phyloP scores from a whole-genome alignment of 768 basidiomycete species.

The Xanthoconium purpureum region DNA sequence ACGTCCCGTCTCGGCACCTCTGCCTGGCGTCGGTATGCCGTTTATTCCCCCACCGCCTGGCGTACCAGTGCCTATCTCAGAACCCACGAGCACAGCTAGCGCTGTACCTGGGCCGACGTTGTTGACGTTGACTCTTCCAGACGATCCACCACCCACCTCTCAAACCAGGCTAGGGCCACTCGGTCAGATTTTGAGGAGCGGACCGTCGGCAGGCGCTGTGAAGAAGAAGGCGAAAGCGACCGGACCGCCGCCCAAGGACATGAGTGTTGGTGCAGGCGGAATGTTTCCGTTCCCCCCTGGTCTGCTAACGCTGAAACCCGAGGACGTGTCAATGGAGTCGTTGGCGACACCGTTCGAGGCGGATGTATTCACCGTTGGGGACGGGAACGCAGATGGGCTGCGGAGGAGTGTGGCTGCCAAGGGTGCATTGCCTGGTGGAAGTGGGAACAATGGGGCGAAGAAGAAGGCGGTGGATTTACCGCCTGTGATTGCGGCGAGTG shows the following conservation, averaged over 20 bases:
- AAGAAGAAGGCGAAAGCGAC: constrained; percentile 57
- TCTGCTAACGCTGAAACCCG: constrained; percentile 19
- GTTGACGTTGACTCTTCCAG: constrained; percentile 48
- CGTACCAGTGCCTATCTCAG: neutral
- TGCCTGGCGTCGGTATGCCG: constrained; percentile 14
- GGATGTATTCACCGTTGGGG: neutral
- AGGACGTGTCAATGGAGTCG: constrained; percentile 21
- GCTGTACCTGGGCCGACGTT: constrained; percentile 5
- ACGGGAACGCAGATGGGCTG: constrained; percentile 6
- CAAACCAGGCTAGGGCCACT: constrained; percentile 78
- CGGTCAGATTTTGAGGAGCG: constrained; percentile 65
- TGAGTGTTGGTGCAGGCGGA: constrained; percentile 16
- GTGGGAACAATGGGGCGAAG: constrained; percentile 14
- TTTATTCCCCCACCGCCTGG: constrained; percentile 12
- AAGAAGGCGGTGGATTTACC: constrained; percentile 32
- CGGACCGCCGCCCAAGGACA: constrained; percentile 24
- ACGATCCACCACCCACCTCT: constrained; percentile 56
- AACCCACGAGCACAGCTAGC: neutral
- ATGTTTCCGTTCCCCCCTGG: constrained; percentile 18
- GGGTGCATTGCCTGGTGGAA: constrained; percentile 10
- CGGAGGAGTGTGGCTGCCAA: constrained; percentile 5
- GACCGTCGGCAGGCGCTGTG: constrained; percentile 39
- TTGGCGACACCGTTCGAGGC: constrained; percentile 15
- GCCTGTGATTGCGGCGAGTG: constrained; percentile 36
- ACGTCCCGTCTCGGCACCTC: constrained; percentile 21